phyloP scores from a whole-genome alignment of 805 yeast genomes.

The Kodamaea leandrae region DNA sequence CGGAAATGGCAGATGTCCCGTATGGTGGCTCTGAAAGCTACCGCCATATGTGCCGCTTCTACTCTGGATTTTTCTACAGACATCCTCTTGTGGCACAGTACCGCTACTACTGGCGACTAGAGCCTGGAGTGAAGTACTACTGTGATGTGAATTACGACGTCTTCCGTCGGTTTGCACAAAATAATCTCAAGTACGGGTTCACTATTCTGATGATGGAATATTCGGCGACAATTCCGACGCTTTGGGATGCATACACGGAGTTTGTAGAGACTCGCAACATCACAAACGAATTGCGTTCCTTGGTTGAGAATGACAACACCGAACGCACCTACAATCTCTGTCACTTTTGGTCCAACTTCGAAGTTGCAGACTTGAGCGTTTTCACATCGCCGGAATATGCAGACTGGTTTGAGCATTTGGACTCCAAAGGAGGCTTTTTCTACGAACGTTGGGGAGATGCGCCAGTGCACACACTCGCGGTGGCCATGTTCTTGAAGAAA shows the following conservation, averaged over 20 bases:
- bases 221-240: constrained; percentile 74
- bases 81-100: constrained; percentile 68
- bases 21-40: constrained; percentile 82
- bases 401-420: constrained; percentile 60
- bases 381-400: constrained; percentile 65
- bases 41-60: constrained; percentile 92
- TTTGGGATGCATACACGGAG: constrained; percentile 69
- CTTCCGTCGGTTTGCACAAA: constrained; percentile 63
- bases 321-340: constrained; percentile 63
- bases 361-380: constrained; percentile 80
- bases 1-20: constrained; percentile 8
- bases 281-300: constrained; percentile 22
- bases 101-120: constrained; percentile 97
- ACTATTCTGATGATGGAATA: constrained; percentile 75
- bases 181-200: constrained; percentile 70
- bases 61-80: constrained; percentile 76
- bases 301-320: constrained; percentile 19
- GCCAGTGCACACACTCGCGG: constrained; percentile 78
- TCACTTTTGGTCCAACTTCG: constrained; percentile 91
- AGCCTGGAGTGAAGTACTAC: constrained; percentile 77
- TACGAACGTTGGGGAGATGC: constrained; percentile 96
- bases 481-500: constrained; percentile 68
- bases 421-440: constrained; percentile 73
- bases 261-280: constrained; percentile 49
- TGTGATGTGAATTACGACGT: constrained; percentile 74